Evolutionary conservation across 345 rosid species (phyloP), one percentile per base, ranked within the genome.

Genomic region (Diplotaxis tenuifolia): DNA sequence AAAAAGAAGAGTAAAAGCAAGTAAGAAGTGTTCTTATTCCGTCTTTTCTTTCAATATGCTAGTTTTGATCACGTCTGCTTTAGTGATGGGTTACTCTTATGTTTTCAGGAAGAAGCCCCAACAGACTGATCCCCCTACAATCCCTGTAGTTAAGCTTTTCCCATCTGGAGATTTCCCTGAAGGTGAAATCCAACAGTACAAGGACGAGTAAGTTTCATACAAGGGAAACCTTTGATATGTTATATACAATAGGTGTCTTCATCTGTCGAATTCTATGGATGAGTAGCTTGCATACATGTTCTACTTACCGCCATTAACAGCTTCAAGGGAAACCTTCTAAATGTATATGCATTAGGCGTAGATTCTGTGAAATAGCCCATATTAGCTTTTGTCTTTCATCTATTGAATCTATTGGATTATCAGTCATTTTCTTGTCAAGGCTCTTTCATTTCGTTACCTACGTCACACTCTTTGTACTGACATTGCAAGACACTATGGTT

Each of bases 151-250:
- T 67, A 87, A 90, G 40, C 96, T 95, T 49, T 95, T 92, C 54
- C 97, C 89, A 16, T 88, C 96, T 65, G 96, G 90, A 14, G 96
- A 92, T 52, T 95, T 92, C 78, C 98, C 97, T 36, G 97, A 90
- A 84, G 99, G 99, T 78, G 98, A 95, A 95, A 87, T 90, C 78
- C 98, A 95, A 61, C 94, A 92, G 49, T 90, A 88, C 76, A 89
- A 87, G 82, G 99, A 95, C 38, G 91, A 95, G 97, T 90, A 78
- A 89, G 99, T 86, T 54, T 7, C 27, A 12, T 32, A 6, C 20
- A 14, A 42, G 25, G n/a, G n/a, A n/a, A n/a, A n/a, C n/a, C n/a
- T n/a, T n/a, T n/a, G n/a, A n/a, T n/a, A n/a, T n/a, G n/a, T n/a
- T n/a, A n/a, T n/a, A n/a, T n/a, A n/a, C n/a, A n/a, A n/a, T n/a